Evolutionary conservation across 306 rosid genomes (phyloP), one percentile per base, ranked within the genome.

Genomic region (Citrullus colocynthis): DNA sequence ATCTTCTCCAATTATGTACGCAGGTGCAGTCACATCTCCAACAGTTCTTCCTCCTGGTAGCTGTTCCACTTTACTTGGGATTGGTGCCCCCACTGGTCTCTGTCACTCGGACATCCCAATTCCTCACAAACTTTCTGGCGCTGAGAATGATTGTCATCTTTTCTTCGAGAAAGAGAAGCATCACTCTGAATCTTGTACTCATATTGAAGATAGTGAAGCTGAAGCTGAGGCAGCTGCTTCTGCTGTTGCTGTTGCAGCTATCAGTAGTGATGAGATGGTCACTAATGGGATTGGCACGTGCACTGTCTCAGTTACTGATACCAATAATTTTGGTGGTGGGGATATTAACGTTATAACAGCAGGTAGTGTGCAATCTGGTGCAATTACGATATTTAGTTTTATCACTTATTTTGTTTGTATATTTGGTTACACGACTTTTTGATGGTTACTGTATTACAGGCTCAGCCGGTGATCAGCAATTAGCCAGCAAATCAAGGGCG

Each of bases 151-250:
- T 75, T 83, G 96, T 80, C 80, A 79, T 82, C 82, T 87, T 86
- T 87, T 92, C 85, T 92, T 89, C 78, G 89, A 89, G 63, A 94
- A 94, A 79, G 96, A 84, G 76, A 89, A 92, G 81, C 88, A 80
- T 80, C n/a, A 76, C 6, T 49, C 90, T 79, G 88, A 85, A 80
- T 82, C 96, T 65, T 82, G 84, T 80, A 84, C 76, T 83, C 91
- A 78, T 74, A 80, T 91, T 65, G 97, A 89, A 85, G 97, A 92
- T 52, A 89, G 88, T 86, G 98, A 91, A 80, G 92, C 95, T 5
- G 92, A 92, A 84, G 97, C 98, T 0, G 98, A 91, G 85, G 97
- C 98, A 66, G 98, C 98, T 79, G 98, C 98, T 82, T 92, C 98
- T 10, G 98, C 97, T 56, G 93, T 94, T 83, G 98, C 97, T 72